Evolutionary conservation across 768 basidiomycete species (phyloP).

Genomic region (Termitomyces sp.): DNA sequence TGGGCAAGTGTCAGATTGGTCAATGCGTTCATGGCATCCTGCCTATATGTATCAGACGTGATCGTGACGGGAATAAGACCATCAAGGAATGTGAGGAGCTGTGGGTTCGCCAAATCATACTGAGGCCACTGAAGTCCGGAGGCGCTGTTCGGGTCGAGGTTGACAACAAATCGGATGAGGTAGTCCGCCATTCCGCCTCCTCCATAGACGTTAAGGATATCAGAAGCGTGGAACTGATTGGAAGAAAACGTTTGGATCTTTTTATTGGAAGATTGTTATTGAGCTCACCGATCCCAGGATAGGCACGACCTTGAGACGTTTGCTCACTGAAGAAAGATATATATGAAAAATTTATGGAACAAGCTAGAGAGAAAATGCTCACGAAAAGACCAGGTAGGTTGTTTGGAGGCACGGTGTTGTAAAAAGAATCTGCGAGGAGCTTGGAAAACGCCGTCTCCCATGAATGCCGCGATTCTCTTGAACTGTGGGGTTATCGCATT

Average conservation of each 20-base stretch:
- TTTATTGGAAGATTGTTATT: background rate
- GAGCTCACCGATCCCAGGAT: slow-evolving; percentile 40
- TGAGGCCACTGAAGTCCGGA: slow-evolving; percentile 40
- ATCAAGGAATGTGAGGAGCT: slow-evolving; percentile 38
- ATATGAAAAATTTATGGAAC: slow-evolving; percentile 6
- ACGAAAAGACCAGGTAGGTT: slow-evolving; percentile 43
- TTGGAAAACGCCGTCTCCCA: slow-evolving; percentile 49
- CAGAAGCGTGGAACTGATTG: slow-evolving; percentile 34
- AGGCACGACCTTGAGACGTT: slow-evolving; percentile 40
- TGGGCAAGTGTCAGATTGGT: slow-evolving; percentile 29
- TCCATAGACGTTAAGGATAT: slow-evolving; percentile 38
- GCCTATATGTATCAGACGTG: slow-evolving; percentile 41
- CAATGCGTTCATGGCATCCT: slow-evolving; percentile 32
- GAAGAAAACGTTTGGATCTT: slow-evolving; percentile 9
- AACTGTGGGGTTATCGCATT: slow-evolving; percentile 44
- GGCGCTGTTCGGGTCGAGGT: slow-evolving; percentile 40
- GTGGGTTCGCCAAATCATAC: slow-evolving; percentile 30
- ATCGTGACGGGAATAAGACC: slow-evolving; percentile 28
- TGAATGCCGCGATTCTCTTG: slow-evolving; percentile 48
- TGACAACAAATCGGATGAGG: slow-evolving; percentile 40
- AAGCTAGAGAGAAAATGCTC: slow-evolving; percentile 9
- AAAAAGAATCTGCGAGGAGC: slow-evolving; percentile 49
- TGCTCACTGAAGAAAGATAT: slow-evolving; percentile 32
- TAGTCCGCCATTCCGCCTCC: slow-evolving; percentile 42
- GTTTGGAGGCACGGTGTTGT: slow-evolving; percentile 32